Base-by-base conservation (phyloP, 2,329 filamentous ascomycete species). In the Xylaria sp. region DNA sequence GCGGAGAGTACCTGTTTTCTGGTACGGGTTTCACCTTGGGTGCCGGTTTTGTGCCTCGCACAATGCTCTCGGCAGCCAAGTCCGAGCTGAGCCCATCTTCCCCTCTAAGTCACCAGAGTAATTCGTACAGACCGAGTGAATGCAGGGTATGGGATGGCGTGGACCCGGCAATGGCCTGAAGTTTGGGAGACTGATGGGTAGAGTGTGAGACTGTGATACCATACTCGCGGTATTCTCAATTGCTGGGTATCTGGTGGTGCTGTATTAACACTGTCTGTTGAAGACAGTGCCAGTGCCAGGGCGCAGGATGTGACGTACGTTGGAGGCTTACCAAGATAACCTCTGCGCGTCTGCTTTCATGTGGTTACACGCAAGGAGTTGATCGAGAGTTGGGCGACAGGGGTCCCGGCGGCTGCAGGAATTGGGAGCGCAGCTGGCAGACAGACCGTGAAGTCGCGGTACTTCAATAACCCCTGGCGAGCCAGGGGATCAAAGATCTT, bases 261-360 rank as follows among this genome's bases (percentile, higher is more conserved):
- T 40, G 53, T 26, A 44, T 13, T 58, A 42, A 46, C 58, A 69
- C 66, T 76, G 74, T 74, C 74, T 76, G 73, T 69, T 67, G 66
- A 69, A 72, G 70, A 71, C 70, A 67, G 65, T 63, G 57, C 38
- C 36, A 40, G 38, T 23, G 23, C 23, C 23, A 23, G 40, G 28
- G 3, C 6, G 15, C 11, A 23, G n/a, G 48, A 44, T 26, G 59
- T 59, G 68, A 54, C 68, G 68, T 76, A 54, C 68, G 68, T 76
- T 74, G 74, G 75, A 74, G 73, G 71, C 70, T 46, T 59, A 56
- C 60, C 63, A 65, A 57, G 54, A 49, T 28, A 62, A 58, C 57
- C 60, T 65, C 54, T 28, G 42, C 51, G 38, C 49, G 36, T 59
- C 51, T 36, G 5, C 20, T 56, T 28, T 3, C 40, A 38, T 20